Conservation (phyloP, 75 land plant species). For the Selaginella tamariscina region DNA sequence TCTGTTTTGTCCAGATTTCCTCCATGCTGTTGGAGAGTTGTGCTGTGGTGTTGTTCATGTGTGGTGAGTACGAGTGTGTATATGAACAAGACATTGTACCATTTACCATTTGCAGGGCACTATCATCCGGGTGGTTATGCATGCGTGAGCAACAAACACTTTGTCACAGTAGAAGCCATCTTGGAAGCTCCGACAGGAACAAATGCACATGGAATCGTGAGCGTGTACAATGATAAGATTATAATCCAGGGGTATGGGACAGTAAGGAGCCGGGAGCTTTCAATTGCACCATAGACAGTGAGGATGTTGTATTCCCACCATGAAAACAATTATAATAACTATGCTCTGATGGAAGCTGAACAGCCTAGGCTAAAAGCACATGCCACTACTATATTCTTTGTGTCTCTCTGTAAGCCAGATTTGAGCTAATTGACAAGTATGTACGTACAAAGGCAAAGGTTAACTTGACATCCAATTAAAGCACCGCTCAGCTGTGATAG, state of each 20-base stretch:
- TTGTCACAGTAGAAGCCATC: constrained; percentile 18
- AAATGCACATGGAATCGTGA: constrained; percentile 7
- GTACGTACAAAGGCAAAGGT: no score
- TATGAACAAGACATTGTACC: not conserved
- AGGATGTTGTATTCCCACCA: no score
- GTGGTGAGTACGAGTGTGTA: constrained; percentile 11
- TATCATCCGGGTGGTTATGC: constrained; percentile 19
- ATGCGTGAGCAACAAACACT: constrained; percentile 5
- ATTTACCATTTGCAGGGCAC: constrained; percentile 9
- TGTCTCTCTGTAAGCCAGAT: no score
- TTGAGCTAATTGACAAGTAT: no score
- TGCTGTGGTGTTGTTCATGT: constrained; percentile 13
- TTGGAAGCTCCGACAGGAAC: constrained; percentile 16
- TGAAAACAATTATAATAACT: no score
- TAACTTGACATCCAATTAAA: no score
- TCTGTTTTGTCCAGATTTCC: constrained; percentile 11
- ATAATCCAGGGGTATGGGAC: constrained; percentile 14
- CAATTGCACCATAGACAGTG: no score
- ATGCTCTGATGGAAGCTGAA: no score
- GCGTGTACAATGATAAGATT: constrained; percentile 11
- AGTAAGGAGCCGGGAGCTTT: constrained; percentile 10
- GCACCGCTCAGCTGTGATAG: no score
- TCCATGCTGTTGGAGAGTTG: constrained; percentile 12
- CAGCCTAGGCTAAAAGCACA: no score
- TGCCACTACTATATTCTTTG: no score